phyloP scores from a whole-genome alignment of 441 rosid genomes.

The Hura crepitans region DNA sequence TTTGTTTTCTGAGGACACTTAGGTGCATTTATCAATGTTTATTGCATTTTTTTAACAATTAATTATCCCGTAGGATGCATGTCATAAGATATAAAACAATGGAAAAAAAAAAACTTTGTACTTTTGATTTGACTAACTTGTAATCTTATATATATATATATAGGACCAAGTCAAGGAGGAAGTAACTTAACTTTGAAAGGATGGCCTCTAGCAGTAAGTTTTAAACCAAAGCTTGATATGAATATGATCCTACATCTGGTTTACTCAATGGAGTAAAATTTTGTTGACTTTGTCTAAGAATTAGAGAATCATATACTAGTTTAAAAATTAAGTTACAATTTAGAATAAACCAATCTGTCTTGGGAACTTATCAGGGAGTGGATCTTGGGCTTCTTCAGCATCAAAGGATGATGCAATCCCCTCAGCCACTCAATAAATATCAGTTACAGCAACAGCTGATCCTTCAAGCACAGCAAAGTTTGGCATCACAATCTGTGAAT shows the following conservation, averaged over 20 bases:
- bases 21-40: background rate
- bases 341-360: background rate
- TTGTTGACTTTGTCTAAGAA: background rate
- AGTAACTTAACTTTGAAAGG: constrained; percentile 87
- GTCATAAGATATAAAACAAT: background rate
- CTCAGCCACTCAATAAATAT: constrained; percentile 62
- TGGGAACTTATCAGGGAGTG: constrained; percentile 47
- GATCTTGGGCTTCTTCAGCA: constrained; percentile 74
- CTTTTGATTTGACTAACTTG: constrained; percentile 4
- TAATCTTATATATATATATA: background rate
- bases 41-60: background rate
- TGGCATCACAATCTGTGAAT: constrained; percentile 56
- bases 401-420: constrained; percentile 65
- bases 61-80: background rate
- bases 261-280: background rate
- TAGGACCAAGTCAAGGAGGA: constrained; percentile 83
- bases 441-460: constrained; percentile 80
- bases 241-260: background rate
- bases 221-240: background rate
- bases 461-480: constrained; percentile 68
- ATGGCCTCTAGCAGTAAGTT: constrained; percentile 90
- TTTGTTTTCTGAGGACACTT: background rate
- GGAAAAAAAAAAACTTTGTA: background rate
- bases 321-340: background rate
- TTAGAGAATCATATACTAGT: background rate